phyloP scores from a whole-genome alignment of 768 basidiomycete species.

The Grammothele lineata region DNA sequence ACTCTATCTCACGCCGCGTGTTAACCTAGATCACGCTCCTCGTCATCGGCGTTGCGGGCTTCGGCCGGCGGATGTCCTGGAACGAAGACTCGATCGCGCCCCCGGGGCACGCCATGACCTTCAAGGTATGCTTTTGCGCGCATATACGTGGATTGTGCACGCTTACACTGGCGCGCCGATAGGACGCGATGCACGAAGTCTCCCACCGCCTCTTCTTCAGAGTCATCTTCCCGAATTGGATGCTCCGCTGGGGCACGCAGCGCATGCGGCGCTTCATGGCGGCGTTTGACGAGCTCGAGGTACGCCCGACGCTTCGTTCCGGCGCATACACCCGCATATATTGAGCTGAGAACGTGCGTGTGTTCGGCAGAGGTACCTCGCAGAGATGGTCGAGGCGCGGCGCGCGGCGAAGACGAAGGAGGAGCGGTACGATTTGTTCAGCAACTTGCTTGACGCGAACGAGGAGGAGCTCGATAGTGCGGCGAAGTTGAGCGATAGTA shows the following conservation, averaged over 20 bases:
- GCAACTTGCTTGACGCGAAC: constrained; percentile 44
- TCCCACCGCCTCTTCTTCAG: constrained; percentile 20
- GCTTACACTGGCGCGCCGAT: background rate
- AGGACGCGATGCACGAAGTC: constrained; percentile 22
- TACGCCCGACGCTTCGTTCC: constrained; percentile 7
- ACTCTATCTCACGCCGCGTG: background rate
- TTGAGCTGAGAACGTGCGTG: background rate
- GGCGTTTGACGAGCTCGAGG: constrained; percentile 26
- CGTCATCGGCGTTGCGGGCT: constrained; percentile 52
- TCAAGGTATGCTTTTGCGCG: constrained; percentile 13
- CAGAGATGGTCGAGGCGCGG: constrained; percentile 48
- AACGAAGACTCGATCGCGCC: constrained; percentile 12
- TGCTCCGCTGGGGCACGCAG: constrained; percentile 15
- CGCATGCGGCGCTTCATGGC: constrained; percentile 16
- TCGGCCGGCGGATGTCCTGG: constrained; percentile 49
- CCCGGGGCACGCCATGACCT: constrained; percentile 13
- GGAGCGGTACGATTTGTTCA: constrained; percentile 47
- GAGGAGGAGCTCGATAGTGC: constrained; percentile 29
- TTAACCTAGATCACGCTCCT: constrained; percentile 46
- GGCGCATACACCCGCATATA: background rate
- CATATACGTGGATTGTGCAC: background rate
- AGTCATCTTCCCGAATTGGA: constrained; percentile 23
- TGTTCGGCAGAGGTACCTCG: constrained; percentile 38
- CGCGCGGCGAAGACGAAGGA: constrained; percentile 29
- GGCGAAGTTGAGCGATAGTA: constrained; percentile 35